Evolutionary conservation across 352 stramenopile genomes (phyloP), one percentile per base, ranked within the genome.

Genomic region (Pythium grandisporangium): DNA sequence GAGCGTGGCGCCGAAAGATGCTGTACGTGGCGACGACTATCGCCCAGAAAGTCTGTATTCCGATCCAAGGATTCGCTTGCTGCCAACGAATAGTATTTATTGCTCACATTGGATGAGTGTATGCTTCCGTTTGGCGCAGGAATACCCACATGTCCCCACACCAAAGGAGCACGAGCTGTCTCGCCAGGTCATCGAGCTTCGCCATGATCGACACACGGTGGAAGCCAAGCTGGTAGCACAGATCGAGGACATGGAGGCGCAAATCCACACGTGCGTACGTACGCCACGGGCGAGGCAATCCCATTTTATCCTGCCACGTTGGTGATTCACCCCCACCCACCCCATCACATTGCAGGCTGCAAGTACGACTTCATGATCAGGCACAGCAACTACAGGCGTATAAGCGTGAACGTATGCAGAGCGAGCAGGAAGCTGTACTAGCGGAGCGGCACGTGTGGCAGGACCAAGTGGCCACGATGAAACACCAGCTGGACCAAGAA

Each of bases 141-240:
- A 72, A 37, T 89, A 89, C 27, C 71, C 76, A 14, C 52, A 67
- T 6, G 72, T 89, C 4, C 72, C 76, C 26, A 89, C 76, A 16
- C 72, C 72, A 7, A 82, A 89, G 23, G 76, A 86, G 43, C 52
- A 84, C 17, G 72, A 81, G 40, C 55, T 89, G 2, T 84, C 72
- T 20, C 64, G 70, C 2, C 70, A 85, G 32, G 60, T 89, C 5
- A 54, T 86, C 5, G 61, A 63, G 2, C 45, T 86, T 22, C 72
- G 86, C 45, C 66, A 84, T 43, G 72, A 86, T 24, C 79, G 81
- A 53, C 63, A 86, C 42, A 56, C 60, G 23, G 57, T 76, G 16
- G 76, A 86, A 58, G 53, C 55, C 46, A 74, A 74, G 24, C 59
- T 78, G 8, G 45, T 83, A 26, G 30, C 56, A n/a, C 70, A 84